Base-by-base conservation (phyloP, 139 green algal genomes). In the Chlorella sorokiniana region DNA sequence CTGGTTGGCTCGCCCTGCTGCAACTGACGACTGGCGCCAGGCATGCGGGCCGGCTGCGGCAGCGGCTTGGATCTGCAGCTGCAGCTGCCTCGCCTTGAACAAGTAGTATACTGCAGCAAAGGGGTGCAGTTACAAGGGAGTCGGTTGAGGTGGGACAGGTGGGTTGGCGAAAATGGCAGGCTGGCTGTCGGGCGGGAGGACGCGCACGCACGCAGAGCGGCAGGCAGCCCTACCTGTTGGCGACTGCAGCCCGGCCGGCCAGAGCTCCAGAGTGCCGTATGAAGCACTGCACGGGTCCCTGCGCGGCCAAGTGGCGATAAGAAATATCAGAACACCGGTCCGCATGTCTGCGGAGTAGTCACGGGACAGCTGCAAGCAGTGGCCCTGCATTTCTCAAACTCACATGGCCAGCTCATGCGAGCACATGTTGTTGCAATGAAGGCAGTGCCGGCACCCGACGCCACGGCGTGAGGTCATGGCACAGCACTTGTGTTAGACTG, bases 51-150 rank as follows among this genome's bases (percentile, higher is more conserved):
- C 52, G 22, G 42, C 51, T 14, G 73, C 71, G 7, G 54, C 73
- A 11, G 59, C 73, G 16, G 54, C 38, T 20, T 51, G 54, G 73
- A 79, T 79, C 37, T 79, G 73, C 37, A 44, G 63, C 48, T 35
- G 23, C 6, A 79, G 51, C 54, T 79, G 73, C 10, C 73, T 52
- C 52, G 51, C 54, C n/a, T 61, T 31, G 10, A 79, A 23, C 54
- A 69, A 54, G 54, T 54, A 79, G 73, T 79, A 79, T 10, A 79
- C 73, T 79, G 73, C 73, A 67, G 5, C 18, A n/a, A 0, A 29
- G 42, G 5, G 1, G n/a, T n/a, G 38, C 1, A 5, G 44, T 27
- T 2, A 25, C 29, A 2, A 41, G 44, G 14, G 2, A 42, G 40
- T 25, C 11, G 16, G 48, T 54, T 68, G 10, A 10, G 37, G 52